Conservation (phyloP, 805 yeast species). For the Starmerella asiatica region DNA sequence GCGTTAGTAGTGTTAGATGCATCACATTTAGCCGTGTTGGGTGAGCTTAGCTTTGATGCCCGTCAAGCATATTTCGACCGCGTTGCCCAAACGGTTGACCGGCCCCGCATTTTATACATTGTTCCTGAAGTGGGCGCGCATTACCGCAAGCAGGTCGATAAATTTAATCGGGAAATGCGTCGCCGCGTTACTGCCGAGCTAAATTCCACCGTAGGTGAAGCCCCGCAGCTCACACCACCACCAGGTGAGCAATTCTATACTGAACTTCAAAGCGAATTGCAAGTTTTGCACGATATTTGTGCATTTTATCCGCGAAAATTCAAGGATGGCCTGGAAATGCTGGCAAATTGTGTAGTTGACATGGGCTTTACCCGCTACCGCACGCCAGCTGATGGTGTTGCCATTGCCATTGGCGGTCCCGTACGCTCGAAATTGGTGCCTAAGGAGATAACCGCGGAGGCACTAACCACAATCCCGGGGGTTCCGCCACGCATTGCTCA, state of each 20-base stretch:
- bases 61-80: constrained; percentile 3
- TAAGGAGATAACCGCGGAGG: constrained; percentile 10
- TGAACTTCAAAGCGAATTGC: constrained; percentile 13
- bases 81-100: background rate
- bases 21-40: constrained; percentile 5
- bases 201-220: background rate
- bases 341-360: constrained; percentile 14
- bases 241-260: constrained; percentile 10
- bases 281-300: constrained; percentile 8
- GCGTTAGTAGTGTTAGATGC: constrained; percentile 6
- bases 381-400: constrained; percentile 1
- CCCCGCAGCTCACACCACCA: background rate
- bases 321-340: constrained; percentile 11
- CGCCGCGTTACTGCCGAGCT: constrained; percentile 1
- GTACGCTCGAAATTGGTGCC: constrained; percentile 7
- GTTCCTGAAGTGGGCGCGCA: constrained; percentile 12
- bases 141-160: constrained; percentile 5
- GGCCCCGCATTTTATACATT: constrained; percentile 2
- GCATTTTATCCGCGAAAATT: constrained; percentile 11
- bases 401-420: constrained; percentile 7
- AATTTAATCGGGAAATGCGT: constrained; percentile 12
- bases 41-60: background rate
- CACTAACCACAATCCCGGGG: constrained; percentile 12
- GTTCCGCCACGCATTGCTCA: constrained; percentile 17
- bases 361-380: constrained; percentile 12